Evolutionary conservation across 2,329 filamentous ascomycete species (phyloP), one percentile per base, ranked within the genome.

Genomic region (Pseudogymnoascus sp.): DNA sequence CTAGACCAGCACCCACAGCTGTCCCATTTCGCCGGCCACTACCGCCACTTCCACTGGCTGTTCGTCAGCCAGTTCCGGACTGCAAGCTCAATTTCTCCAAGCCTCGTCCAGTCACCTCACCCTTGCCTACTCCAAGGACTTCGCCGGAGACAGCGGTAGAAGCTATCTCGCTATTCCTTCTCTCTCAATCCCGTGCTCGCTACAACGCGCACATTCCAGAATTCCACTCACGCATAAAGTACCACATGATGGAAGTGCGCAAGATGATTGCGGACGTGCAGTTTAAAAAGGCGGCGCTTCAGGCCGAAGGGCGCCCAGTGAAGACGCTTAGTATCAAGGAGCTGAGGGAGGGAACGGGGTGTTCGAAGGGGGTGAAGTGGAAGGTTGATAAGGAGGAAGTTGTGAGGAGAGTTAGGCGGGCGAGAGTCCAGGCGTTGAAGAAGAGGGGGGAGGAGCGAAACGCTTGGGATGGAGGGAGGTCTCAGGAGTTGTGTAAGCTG

Each of bases 401-500:
- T 33, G 50, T 56, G 28, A 33, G 14, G 50, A 33, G 50, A 14
- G 50, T 56, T 22, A 56, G 50, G 16, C 16, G 16, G 10, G 28
- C 28, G n/a, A 56, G 50, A 19, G 50, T 56, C 50, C n/a, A 56
- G 28, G 50, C 16, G 16, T 33, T 56, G 50, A 56, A 56, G 50
- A 56, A 11, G 28, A 33, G 50, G 50, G 50, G 50, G 1, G 50
- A 56, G 50, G 50, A 56, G 50, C 26, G 50, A n/a, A 56, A 33
- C 11, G n/a, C 50, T 19, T 56, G n/a, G 10, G 50, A 56, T 35
- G 50, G 50, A 14, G 50, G 50, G 28, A 56, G 28, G 16, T 56
- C 22, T 19, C 50, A 56, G 50, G 50, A 56, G 50, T 56, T 56
- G 28, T 56, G 50, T 56, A 56, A 56, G 50, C 50, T 56, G 28